Percentiles rank a stretch among this genome's conserved stretches.
These are phyloP conservation scores for Cyathus striatus DNA, from an alignment of 768 basidiomycete species.

Conservation along the genomic window DNA sequence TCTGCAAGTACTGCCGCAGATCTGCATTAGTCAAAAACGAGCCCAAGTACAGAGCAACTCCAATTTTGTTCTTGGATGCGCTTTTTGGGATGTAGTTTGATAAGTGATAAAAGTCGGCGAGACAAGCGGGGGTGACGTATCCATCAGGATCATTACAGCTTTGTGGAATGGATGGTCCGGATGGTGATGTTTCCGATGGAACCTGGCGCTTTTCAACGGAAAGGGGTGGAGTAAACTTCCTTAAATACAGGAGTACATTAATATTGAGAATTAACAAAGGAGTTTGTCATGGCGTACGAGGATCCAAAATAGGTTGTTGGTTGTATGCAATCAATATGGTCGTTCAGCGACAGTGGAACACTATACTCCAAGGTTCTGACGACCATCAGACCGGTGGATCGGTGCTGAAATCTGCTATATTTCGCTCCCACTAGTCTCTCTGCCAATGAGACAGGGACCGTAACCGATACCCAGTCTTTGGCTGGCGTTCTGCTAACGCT, in stretches of 20 bases:
- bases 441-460: neutral
- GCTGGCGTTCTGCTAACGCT: neutral
- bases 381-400: neutral
- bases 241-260: neutral
- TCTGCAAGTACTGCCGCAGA: neutral
- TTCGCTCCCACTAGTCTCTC: neutral
- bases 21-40: neutral
- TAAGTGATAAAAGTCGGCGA: neutral
- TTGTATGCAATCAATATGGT: conserved; percentile 29
- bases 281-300: neutral
- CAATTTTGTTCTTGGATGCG: neutral
- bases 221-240: neutral
- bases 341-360: conserved; percentile 22
- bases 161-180: too few species aligned
- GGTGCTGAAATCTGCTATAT: neutral
- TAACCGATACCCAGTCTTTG: neutral
- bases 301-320: conserved; percentile 30
- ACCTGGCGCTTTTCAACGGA: neutral
- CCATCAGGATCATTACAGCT: neutral
- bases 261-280: neutral
- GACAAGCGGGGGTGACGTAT: neutral
- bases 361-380: neutral
- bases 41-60: neutral
- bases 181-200: too few species aligned
- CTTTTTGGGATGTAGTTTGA: neutral